phyloP scores from a whole-genome alignment of 495 filamentous ascomycete genomes.

The Penicillium bialowiezense region DNA sequence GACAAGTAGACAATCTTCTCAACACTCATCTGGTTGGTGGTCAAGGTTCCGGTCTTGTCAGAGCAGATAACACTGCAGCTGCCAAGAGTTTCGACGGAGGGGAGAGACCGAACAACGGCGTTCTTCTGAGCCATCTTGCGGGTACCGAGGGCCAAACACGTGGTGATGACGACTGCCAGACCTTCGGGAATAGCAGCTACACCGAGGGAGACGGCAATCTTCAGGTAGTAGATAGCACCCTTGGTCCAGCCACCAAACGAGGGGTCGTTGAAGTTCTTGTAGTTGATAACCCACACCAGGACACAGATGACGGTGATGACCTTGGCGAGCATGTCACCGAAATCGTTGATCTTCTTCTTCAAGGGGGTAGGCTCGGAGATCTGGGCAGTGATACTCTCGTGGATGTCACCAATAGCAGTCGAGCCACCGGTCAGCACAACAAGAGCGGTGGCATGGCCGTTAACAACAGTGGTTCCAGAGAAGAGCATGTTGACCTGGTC shows the following conservation, averaged over 20 bases:
- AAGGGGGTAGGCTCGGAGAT: conserved; percentile 96
- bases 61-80: conserved; percentile 99
- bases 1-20: conserved; percentile 85
- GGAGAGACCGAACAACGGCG: conserved; percentile 90
- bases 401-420: conserved; percentile 98
- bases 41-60: conserved; percentile 99
- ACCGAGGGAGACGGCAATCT: conserved; percentile 98
- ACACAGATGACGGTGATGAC: conserved; percentile 97
- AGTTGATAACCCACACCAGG: conserved; percentile 97
- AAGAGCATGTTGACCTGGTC: conserved; percentile 98
- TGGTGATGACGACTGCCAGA: conserved; percentile 95
- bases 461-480: conserved; percentile 96
- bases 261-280: conserved; percentile 92
- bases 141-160: conserved; percentile 91
- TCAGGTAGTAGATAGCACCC: conserved; percentile 98
- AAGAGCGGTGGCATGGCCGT: conserved; percentile 86
- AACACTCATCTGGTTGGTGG: conserved; percentile 99
- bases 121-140: conserved; percentile 99
- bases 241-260: conserved; percentile 93
- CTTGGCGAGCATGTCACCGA: conserved; percentile 94
- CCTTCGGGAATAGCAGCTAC: conserved; percentile 98
- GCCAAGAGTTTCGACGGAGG: conserved; percentile 95
- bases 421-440: conserved; percentile 88
- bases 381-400: conserved; percentile 96
- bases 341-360: conserved; percentile 98